These are phyloP conservation scores for Mucor plumbeus DNA, from an alignment of 371 early-diverging fungal species.

Conservation along the genomic window DNA sequence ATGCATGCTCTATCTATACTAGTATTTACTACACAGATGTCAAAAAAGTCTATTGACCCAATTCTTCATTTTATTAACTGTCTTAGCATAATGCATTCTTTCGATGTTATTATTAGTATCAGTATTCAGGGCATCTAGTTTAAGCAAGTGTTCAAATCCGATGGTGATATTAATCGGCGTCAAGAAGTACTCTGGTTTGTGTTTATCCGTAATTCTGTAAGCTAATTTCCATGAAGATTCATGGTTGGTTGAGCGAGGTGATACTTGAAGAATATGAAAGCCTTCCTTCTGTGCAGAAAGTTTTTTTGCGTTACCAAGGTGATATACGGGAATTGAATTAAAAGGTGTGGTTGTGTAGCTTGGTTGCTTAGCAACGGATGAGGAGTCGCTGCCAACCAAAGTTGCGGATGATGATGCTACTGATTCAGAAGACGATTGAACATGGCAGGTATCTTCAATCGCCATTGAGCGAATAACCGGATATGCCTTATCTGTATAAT, in stretches of 20 bases:
- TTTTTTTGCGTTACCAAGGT: slow-evolving; percentile 4
- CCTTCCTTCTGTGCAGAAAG: slow-evolving; percentile 12
- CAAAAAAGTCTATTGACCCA: neutral
- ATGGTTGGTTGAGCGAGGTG: neutral
- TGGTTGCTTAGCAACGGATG: slow-evolving; percentile 4
- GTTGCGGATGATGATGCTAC: neutral
- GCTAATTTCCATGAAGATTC: neutral
- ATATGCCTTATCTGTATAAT: slow-evolving; percentile 17
- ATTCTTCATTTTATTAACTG: neutral
- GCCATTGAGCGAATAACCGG: slow-evolving; percentile 17
- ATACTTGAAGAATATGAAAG: slow-evolving; percentile 6
- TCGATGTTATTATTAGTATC: neutral
- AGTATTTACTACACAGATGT: neutral
- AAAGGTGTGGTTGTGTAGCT: neutral
- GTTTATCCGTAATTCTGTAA: slow-evolving; percentile 10
- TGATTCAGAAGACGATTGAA: neutral
- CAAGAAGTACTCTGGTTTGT: neutral
- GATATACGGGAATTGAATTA: neutral
- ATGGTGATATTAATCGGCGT: neutral
- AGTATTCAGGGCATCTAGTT: neutral
- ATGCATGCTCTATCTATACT: too few species aligned
- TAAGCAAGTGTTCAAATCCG: neutral
- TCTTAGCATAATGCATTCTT: neutral
- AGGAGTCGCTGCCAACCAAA: slow-evolving; percentile 1
- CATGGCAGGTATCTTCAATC: slow-evolving; percentile 5